Evolutionary conservation across 1,284 basidiomycete genomes (phyloP).

Genomic region (Coniophora puteana): DNA sequence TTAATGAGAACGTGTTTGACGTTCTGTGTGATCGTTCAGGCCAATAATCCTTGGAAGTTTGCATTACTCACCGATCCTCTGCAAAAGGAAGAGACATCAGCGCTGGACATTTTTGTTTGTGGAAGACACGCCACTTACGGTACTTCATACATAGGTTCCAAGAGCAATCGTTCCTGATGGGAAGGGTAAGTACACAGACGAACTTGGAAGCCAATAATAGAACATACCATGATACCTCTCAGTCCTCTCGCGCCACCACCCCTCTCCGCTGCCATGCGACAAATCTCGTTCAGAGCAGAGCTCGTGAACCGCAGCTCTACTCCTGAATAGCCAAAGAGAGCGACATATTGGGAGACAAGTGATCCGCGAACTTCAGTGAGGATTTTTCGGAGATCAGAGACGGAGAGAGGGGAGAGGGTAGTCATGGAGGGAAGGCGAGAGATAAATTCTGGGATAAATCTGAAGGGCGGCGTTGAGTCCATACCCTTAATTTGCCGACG

Average conservation of each 20-base stretch:
- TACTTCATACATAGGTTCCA: conserved; percentile 90
- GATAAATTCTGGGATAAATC: conserved; percentile 93
- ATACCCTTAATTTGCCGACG: conserved; percentile 5
- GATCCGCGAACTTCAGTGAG: conserved; percentile 91
- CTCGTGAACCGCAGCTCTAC: conserved; percentile 82
- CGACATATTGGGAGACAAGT: conserved; percentile 85
- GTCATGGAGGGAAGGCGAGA: conserved; percentile 88
- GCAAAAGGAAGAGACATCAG: conserved; percentile 4
- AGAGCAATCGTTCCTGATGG: conserved; percentile 64
- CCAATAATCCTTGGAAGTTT: conserved; percentile 10
- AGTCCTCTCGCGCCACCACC: conserved; percentile 90
- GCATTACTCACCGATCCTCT: conserved; percentile 42
- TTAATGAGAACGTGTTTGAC: conserved; percentile 62
- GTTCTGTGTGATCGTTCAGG: conserved; percentile 33
- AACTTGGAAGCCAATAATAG: background rate
- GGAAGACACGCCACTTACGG: conserved; percentile 58
- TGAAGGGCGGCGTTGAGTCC: conserved; percentile 19
- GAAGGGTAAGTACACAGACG: conserved; percentile 7
- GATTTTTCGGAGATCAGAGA: conserved; percentile 80
- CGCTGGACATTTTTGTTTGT: too few relatives aligned
- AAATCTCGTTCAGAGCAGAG: conserved; percentile 72
- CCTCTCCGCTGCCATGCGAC: conserved; percentile 70
- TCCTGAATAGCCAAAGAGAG: conserved; percentile 76
- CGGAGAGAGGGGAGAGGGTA: conserved; percentile 71
- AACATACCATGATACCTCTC: conserved; percentile 79